Conservation (phyloP, 208 protist genomes). For the Acanthamoeba pearcei region DNA sequence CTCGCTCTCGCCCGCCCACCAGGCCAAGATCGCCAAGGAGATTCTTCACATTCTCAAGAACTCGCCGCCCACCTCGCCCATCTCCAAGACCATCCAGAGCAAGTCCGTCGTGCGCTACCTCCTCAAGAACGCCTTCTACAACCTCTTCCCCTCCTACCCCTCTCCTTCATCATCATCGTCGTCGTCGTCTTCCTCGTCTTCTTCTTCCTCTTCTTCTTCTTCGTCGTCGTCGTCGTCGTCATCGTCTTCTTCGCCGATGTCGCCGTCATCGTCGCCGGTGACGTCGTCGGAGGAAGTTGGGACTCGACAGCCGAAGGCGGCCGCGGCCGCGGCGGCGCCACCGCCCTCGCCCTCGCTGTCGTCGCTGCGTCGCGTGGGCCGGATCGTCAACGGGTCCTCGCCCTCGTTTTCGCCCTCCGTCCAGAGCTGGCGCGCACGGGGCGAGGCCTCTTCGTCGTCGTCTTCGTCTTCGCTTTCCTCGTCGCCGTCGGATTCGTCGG, state of each 20-base stretch:
- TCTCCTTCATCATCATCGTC: background rate
- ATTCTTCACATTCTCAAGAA: conserved; percentile 65
- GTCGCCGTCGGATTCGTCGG: background rate
- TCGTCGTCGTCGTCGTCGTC: background rate
- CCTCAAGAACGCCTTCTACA: conserved; percentile 69
- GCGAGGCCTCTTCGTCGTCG: background rate
- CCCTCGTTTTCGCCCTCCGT: conserved; percentile 21
- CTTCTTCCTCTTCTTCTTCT: background rate
- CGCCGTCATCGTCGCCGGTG: background rate
- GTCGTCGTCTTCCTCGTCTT: background rate
- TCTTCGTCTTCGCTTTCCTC: background rate
- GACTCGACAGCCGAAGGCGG: background rate
- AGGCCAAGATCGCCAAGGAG: conserved; percentile 55
- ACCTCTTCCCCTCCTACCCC: conserved; percentile 35
- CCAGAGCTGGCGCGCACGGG: conserved; percentile 27
- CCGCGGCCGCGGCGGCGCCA: background rate
- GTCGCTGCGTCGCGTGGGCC: background rate
- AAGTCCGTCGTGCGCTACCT: conserved; percentile 68
- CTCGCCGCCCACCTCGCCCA: conserved; percentile 40
- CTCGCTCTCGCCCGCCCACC: conserved; percentile 2
- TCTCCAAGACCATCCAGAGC: conserved; percentile 70
- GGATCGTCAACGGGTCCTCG: background rate
- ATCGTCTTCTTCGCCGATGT: background rate
- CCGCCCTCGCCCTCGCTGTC: conserved; percentile 27
- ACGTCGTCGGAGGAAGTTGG: background rate